Evolutionary conservation across 2,329 filamentous ascomycete genomes (phyloP).

Genomic region (Arthrobotrys sinensis): DNA sequence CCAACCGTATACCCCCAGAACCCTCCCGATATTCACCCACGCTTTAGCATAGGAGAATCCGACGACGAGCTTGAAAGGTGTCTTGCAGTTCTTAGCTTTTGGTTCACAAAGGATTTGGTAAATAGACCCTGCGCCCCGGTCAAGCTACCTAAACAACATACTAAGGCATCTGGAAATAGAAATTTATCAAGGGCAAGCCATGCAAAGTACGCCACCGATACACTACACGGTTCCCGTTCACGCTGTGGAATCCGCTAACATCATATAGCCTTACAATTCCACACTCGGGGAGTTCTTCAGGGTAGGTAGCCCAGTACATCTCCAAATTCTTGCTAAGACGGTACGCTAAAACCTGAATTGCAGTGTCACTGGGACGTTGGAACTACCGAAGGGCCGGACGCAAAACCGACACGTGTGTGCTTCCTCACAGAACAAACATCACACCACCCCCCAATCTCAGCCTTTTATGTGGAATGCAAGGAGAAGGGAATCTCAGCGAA

Average conservation of each 20-base stretch:
- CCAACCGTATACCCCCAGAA: background rate
- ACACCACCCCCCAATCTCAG: constrained; percentile 96
- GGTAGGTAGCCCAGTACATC: constrained; percentile 71
- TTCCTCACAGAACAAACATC: constrained; percentile 98
- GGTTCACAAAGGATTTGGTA: constrained; percentile 96
- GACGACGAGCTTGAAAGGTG: constrained; percentile 93
- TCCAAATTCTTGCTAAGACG: background rate
- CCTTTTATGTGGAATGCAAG: constrained; percentile 93
- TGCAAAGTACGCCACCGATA: constrained; percentile 76
- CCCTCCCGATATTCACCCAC: constrained; percentile 7
- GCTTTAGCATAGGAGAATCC: constrained; percentile 82
- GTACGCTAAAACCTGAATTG: constrained; percentile 60
- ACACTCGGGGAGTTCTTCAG: constrained; percentile 97
- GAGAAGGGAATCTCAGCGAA: constrained; percentile 88
- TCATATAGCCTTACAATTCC: constrained; percentile 84
- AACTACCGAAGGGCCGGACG: constrained; percentile 66
- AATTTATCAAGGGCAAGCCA: constrained; percentile 98
- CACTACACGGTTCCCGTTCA: background rate
- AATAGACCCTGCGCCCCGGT: constrained; percentile 5
- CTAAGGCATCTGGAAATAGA: constrained; percentile 70
- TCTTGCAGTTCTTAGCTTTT: constrained; percentile 94
- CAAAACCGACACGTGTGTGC: constrained; percentile 80
- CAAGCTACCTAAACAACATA: background rate
- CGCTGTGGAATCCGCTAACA: constrained; percentile 7
- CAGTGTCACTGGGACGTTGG: constrained; percentile 96